Percentiles rank a stretch among this genome's conserved stretches.
Evolutionary conservation across 1,284 basidiomycete genomes (phyloP).

Genomic region (Ustilago nuda): DNA sequence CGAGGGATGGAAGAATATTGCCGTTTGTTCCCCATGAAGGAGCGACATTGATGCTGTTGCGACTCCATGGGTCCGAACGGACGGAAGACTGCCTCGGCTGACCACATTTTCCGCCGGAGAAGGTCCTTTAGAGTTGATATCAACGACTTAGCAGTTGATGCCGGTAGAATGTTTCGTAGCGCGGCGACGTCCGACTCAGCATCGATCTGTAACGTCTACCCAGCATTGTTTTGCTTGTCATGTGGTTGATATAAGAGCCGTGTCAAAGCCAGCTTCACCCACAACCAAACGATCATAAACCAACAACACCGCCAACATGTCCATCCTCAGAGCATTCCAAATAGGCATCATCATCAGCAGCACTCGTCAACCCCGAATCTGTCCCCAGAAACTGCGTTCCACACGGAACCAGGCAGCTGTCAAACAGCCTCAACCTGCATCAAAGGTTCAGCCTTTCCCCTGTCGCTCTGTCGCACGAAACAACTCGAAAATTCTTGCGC

Average conservation of each 20-base stretch:
- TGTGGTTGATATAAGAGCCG: no score
- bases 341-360: background rate
- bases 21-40: background rate
- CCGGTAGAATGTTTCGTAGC: background rate
- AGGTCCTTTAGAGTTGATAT: no score
- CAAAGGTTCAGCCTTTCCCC: background rate
- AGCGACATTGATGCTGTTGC: no score
- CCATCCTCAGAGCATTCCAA: background rate
- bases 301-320: background rate
- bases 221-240: no score
- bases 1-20: background rate
- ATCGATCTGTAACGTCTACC: background rate
- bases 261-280: no score
- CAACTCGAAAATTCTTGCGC: background rate
- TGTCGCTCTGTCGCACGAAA: slow-evolving; percentile 4
- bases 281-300: background rate
- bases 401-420: slow-evolving; percentile 6
- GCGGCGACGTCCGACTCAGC: background rate
- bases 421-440: background rate
- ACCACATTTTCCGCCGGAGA: no score
- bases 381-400: background rate
- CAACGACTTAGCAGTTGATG: background rate
- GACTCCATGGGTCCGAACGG: no score
- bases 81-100: no score
- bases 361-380: background rate